Conservation (phyloP, 345 rosid genomes). For the Clausena lansium region DNA sequence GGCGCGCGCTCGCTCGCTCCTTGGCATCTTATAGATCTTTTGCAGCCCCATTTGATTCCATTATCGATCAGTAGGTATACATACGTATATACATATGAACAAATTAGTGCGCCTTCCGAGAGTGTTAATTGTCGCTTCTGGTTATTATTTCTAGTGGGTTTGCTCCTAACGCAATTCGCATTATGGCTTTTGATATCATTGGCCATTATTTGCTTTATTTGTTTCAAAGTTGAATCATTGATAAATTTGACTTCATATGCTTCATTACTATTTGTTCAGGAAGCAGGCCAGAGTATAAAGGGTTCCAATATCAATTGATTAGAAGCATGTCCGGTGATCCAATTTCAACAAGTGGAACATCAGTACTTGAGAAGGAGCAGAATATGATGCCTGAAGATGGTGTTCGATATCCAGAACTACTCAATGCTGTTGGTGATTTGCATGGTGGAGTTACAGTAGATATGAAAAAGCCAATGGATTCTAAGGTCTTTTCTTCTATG, state of each 20-base stretch:
- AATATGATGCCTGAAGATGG: constrained; percentile 13
- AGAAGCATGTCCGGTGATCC: constrained; percentile 11
- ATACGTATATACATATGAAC: neutral
- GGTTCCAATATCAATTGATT: neutral
- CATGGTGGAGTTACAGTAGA: constrained; percentile 54
- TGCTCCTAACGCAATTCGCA: neutral
- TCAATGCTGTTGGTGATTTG: constrained; percentile 39
- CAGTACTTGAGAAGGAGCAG: constrained; percentile 18
- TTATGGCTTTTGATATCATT: neutral
- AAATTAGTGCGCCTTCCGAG: neutral
- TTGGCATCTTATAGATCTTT: too few relatives aligned
- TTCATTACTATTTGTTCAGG: constrained; percentile 4
- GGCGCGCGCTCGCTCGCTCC: too few relatives aligned
- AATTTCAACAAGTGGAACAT: constrained; percentile 13
- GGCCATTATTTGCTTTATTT: neutral
- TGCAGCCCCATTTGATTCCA: too few relatives aligned
- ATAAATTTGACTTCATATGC: neutral
- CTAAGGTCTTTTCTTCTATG: constrained; percentile 32
- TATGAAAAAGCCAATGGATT: constrained; percentile 41
- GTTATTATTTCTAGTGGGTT: neutral
- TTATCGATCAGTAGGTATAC: neutral
- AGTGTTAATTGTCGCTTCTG: neutral
- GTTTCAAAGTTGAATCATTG: neutral
- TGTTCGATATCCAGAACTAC: constrained; percentile 28
- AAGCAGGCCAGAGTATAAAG: neutral